Evolutionary conservation across 2,329 filamentous ascomycete species (phyloP), one percentile per base, ranked within the genome.

Genomic region (Arthrobotrys iridis): DNA sequence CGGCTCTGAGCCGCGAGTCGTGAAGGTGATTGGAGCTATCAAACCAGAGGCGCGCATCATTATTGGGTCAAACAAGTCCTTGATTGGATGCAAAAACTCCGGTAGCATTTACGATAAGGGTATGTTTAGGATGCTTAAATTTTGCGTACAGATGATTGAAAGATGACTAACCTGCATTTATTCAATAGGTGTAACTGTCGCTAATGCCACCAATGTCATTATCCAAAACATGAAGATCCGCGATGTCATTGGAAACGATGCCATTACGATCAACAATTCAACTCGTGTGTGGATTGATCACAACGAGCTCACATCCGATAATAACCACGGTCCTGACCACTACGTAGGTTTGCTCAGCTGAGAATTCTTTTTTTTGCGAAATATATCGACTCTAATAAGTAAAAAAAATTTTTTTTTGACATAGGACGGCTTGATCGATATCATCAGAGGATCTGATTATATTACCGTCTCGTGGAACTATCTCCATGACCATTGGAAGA

Each of bases 401-500:
- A n/a, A 22, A 30, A 13, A 43, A 33, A n/a, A 30, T 18, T 3
- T 37, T 13, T 20, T 22, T n/a, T n/a, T n/a, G n/a, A n/a, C 26
- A 24, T 90, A 89, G 80, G 89, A 85, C 60, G 84, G 84, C 4
- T 83, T 84, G 78, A 78, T 84, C 24, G 84, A 85, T 57, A 84
- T 85, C 40, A 83, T 84, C 60, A 82, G 82, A 4, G 83, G 81
- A 3, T 82, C 82, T 0, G 84, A 85, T 79, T 85, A 81, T 79
- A 79, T 85, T 66, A 85, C 84, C 0, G 80, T 85, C 1, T 84
- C 82, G 0, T 84, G 83, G 82, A 85, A 85, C 80, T 85, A 84
- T 77, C 84, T 85, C 80, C 84, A 85, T 74, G 82, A 85, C 76
- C 83, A 85, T 80, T 85, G 83, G 82, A 62, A 71, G 24, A 63